Evolutionary conservation across 2,329 filamentous ascomycete species (phyloP), one percentile per base, ranked within the genome.

Genomic region (Cladosporium cucumerinum): DNA sequence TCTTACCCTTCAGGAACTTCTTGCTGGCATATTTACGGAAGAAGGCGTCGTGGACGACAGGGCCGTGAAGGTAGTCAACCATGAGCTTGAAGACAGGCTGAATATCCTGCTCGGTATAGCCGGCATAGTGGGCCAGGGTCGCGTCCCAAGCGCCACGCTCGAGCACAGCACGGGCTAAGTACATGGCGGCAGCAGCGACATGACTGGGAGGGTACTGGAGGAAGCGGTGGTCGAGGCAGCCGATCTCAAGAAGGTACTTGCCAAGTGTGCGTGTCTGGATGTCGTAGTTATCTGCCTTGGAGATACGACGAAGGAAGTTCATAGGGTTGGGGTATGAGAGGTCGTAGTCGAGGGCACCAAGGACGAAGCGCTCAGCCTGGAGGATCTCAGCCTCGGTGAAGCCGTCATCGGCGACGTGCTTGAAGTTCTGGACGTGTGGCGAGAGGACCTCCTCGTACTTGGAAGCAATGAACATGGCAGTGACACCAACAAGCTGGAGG

Each of bases 1-100:
- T 66, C 85, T 81, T 87, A 97, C 94, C 93, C 83, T 99, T 99
- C 73, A 98, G 82, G 81, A 98, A 99, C 81, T 97, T 97, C 85
- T 98, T 99, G 86, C 92, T 96, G 64, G 95, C 95, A 78, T 99
- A 99, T 81, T 99, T 99, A 86, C 96, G 97, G 85, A 97, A 98
- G 84, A 99, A 97, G 43, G 95, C 96, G 77, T 98, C 94, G 75
- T 99, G 95, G 51, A 89, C 86, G 62, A 97, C 91, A 28, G 94
- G 95, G 14, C 91, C 88, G 66, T 91, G 90, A 46, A 99, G 89
- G 77, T 99, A 99, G 78, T 99, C 93, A 67, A 99, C 88, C 93
- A 99, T 97, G 67, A 98, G 85, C 72, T 90, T 86, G 75, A 97
- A 92, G 48, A 98, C 91, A 12, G 94, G 94, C 77, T 94, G 87